Conservation (phyloP, 805 yeast genomes). For the Wickerhamomyces mucosus region DNA sequence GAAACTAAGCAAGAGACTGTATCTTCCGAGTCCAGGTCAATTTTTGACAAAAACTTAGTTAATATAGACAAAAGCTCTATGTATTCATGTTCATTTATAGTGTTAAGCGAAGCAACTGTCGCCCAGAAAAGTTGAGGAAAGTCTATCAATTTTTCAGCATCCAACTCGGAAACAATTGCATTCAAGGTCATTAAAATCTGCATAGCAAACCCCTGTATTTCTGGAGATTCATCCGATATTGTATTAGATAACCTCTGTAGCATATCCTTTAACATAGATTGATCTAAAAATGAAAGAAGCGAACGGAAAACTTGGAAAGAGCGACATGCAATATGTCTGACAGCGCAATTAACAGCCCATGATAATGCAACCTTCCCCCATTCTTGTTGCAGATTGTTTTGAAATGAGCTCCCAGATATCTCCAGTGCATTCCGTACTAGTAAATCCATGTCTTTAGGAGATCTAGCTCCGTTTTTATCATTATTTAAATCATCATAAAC, state of each 20-base stretch:
- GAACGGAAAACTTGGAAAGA: constrained; percentile 91
- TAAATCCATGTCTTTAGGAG: constrained; percentile 79
- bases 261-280: constrained; percentile 87
- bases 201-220: constrained; percentile 94
- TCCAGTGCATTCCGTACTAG: constrained; percentile 55
- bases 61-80: constrained; percentile 78
- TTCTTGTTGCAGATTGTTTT: constrained; percentile 51
- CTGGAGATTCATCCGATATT: constrained; percentile 77
- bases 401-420: constrained; percentile 36
- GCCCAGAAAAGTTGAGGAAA: constrained; percentile 96
- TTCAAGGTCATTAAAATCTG: constrained; percentile 94
- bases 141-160: constrained; percentile 66
- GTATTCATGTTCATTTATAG: constrained; percentile 89
- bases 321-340: constrained; percentile 92
- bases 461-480: constrained; percentile 69
- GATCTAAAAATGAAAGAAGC: constrained; percentile 71
- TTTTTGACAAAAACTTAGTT: constrained; percentile 75
- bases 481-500: constrained; percentile 75
- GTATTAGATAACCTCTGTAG: constrained; percentile 88
- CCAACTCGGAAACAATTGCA: constrained; percentile 82
- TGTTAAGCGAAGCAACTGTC: constrained; percentile 80
- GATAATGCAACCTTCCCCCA: constrained; percentile 80
- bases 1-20: constrained; percentile 76
- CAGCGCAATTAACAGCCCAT: constrained; percentile 98
- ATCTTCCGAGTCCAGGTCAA: constrained; percentile 77